These are phyloP conservation scores for Pyrenula aspistea DNA, from an alignment of 495 filamentous ascomycete species.

Conservation along the genomic window DNA sequence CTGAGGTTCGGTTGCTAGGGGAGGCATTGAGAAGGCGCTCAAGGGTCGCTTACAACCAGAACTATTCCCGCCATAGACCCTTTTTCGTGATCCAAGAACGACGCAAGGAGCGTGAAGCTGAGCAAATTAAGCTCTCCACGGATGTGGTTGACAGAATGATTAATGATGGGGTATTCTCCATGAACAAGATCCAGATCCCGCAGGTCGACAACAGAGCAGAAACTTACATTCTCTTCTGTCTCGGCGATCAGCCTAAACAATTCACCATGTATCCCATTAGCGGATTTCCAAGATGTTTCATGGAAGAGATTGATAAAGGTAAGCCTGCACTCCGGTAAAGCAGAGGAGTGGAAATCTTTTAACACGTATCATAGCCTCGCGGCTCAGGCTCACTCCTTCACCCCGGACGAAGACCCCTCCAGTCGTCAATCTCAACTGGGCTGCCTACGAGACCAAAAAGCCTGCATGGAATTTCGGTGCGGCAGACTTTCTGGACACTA, in stretches of 20 bases:
- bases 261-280: slow-evolving; percentile 4
- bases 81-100: slow-evolving; percentile 10
- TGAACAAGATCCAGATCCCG: slow-evolving; percentile 2
- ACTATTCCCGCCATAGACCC: not conserved
- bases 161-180: slow-evolving; percentile 1
- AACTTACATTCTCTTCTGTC: slow-evolving; percentile 6
- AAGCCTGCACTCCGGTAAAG: no score
- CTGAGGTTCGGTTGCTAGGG: slow-evolving; percentile 7
- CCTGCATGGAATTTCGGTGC: no score
- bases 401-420: not conserved
- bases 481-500: no score
- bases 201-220: slow-evolving; percentile 3
- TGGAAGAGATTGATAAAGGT: no score
- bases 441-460: not conserved
- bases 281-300: slow-evolving; percentile 7
- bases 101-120: slow-evolving; percentile 1
- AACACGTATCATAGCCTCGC: not conserved
- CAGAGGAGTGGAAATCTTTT: not conserved
- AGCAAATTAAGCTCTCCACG: slow-evolving; percentile 1
- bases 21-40: slow-evolving; percentile 1
- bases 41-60: not conserved
- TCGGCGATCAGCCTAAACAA: not conserved
- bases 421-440: not conserved
- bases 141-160: slow-evolving; percentile 8
- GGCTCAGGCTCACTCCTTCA: not conserved